phyloP scores from a whole-genome alignment of 108 stramenopile genomes.

The Asterionellopsis glacialis region DNA sequence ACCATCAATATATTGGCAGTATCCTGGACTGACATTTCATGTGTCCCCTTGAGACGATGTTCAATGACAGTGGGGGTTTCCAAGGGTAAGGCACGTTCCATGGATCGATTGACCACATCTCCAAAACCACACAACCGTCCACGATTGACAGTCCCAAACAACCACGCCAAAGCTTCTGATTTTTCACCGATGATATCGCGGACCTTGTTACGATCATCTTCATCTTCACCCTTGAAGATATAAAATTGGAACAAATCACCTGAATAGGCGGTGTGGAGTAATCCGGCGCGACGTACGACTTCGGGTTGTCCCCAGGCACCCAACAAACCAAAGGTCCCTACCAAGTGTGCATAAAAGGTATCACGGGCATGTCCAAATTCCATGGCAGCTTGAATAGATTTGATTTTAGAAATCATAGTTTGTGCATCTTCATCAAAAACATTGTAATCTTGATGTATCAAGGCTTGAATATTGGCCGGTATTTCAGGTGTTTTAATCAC shows the following conservation, averaged over 20 bases:
- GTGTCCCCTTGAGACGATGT: no score
- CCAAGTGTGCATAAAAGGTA: slow-evolving; percentile 3
- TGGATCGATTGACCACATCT: background rate
- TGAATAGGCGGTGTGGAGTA: slow-evolving; percentile 6
- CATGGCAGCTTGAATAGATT: background rate
- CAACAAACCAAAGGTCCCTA: background rate
- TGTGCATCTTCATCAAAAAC: background rate
- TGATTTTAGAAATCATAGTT: background rate
- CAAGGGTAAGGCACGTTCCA: background rate
- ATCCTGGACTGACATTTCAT: background rate
- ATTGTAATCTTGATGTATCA: background rate
- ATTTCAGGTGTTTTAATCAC: background rate
- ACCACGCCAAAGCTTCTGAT: background rate
- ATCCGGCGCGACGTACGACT: background rate
- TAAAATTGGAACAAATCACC: background rate
- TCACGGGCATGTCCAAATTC: slow-evolving; percentile 3
- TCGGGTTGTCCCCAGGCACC: slow-evolving; percentile 1
- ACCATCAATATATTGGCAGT: slow-evolving; percentile 3
- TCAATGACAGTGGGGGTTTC: background rate
- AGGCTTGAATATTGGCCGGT: background rate
- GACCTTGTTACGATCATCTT: background rate
- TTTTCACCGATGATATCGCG: background rate
- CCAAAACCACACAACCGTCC: background rate
- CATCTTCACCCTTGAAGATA: background rate
- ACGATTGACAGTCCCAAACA: background rate